Evolutionary conservation across 768 basidiomycete genomes (phyloP).

Genomic region (Lanmaoa rubissima): DNA sequence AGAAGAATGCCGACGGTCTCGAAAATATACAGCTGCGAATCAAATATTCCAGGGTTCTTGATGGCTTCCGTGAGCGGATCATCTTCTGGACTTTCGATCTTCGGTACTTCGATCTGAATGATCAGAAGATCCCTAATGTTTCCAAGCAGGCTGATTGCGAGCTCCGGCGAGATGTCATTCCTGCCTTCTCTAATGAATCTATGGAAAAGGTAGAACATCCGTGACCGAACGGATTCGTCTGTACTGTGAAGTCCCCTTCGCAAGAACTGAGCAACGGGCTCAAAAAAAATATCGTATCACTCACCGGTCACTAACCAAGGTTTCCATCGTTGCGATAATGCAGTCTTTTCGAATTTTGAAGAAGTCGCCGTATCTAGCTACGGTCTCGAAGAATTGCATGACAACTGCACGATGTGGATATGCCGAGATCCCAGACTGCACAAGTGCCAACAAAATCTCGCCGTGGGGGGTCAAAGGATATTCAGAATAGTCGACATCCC

Average conservation of each 20-base stretch:
- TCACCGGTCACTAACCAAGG: conserved; percentile 82
- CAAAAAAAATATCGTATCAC: conserved; percentile 23
- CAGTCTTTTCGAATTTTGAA: conserved; percentile 92
- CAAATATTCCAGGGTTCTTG: conserved; percentile 68
- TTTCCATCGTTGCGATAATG: conserved; percentile 82
- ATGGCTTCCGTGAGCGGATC: conserved; percentile 81
- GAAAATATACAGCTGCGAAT: conserved; percentile 91
- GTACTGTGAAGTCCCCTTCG: conserved; percentile 83
- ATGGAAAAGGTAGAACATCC: conserved; percentile 90
- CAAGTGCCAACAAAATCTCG: conserved; percentile 81
- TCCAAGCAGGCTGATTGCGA: conserved; percentile 69
- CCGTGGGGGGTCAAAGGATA: conserved; percentile 89
- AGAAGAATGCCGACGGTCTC: conserved; percentile 87
- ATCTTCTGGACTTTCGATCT: conserved; percentile 68
- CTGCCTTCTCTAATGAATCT: conserved; percentile 85
- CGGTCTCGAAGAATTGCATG: conserved; percentile 91
- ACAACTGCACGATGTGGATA: conserved; percentile 84
- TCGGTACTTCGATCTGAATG: conserved; percentile 74
- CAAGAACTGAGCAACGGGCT: conserved; percentile 3
- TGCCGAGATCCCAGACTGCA: conserved; percentile 76
- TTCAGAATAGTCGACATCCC: conserved; percentile 66
- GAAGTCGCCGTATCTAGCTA: conserved; percentile 91
- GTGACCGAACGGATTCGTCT: conserved; percentile 63
- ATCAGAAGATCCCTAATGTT: conserved; percentile 73
- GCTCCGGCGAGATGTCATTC: conserved; percentile 70